Evolutionary conservation across 2,329 filamentous ascomycete genomes (phyloP), one percentile per base, ranked within the genome.

Genomic region (Colletotrichum eleusines): DNA sequence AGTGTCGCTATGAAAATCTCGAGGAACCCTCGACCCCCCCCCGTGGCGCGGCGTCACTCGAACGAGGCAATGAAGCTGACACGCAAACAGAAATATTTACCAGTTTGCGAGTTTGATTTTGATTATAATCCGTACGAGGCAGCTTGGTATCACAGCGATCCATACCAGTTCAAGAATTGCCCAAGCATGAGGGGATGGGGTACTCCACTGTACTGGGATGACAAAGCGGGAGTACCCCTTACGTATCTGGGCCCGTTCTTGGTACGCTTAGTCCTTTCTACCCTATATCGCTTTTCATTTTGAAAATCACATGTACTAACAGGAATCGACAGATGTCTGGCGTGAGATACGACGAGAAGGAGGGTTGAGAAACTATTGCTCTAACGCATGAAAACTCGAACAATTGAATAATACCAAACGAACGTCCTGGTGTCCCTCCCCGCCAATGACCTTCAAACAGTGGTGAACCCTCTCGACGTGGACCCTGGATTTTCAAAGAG

Each of bases 101-200:
- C 66, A 2, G 66, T 68, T 14, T 68, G 66, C 51, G 66, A 68
- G 31, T 68, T 68, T 33, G 51, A 68, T 33, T 68, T 64, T 4
- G 66, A 68, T 3, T 64, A 58, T 11, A 64, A 64, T 12, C 66
- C 66, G 8, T 64, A 33, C 8, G 40, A 68, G 66, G 6, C 2
- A 5, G 18, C 23, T 28, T 6, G 16, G 54, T 1, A 18, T n/a
- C 65, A 51, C 14, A 18, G 14, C 1, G 51, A 64, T 42, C 50
- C 51, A 5, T 31, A 42, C 3, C 42, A 63, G 60, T 68, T 68
- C 16, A 68, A n/a, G 18, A 68, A 68, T 31, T 68, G 65, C 20
- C 65, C 65, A 6, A 64, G 40, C 6, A 42, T 7, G 40, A 55
- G 40, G 33, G 65, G 65, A 12, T 68, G 48, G 12, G 65, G 65